Base-by-base conservation (phyloP, 257 asterid genomes). In the Penstemon davidsonii region DNA sequence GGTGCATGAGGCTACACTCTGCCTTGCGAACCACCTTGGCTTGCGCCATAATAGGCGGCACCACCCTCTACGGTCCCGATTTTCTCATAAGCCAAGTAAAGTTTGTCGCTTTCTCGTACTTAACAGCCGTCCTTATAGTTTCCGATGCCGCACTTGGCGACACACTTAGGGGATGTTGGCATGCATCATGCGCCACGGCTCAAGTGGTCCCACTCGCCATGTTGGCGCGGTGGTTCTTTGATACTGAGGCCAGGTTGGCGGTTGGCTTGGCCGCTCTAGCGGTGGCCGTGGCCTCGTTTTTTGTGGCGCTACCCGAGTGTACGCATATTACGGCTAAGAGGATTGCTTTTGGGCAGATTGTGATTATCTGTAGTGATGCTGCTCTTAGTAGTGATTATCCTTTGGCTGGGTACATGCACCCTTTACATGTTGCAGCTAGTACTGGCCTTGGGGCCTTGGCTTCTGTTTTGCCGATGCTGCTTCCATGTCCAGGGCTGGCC, bases 321-420 rank as follows among this genome's bases (percentile, higher is more conserved):
- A 83, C 88, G 6, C 76, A 79, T 45, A 4, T 86, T 57, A 78
- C 82, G 57, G 69, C 86, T 1, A 89, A 87, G 74, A 78, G 79
- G 72, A 70, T 85, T 10, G 92, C 88, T 3, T 83, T 87, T 18
- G 96, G 94, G 55, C 96, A 86, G 75, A 76, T 89, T 5, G 92
- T 89, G 70, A 25, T 89, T 49, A 76, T 80, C 8, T 83, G 80
- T 52, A 83, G 73, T 1, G 80, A 66, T 33, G 78, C 64, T 3
- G 85, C 68, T 61, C 19, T 69, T 8, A 70, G 54, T 4, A 81
- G 82, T 3, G 74, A 70, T 33, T 75, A 49, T 5, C 6, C 69
- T 0, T 46, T 53, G 11, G 73, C 8, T 7, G 41, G 70, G 0
- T 71, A 62, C 46, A 67, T 77, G 79, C 87, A 77, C 40, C 95